phyloP scores from a whole-genome alignment of 805 yeast genomes.

The Candida verbasci region DNA sequence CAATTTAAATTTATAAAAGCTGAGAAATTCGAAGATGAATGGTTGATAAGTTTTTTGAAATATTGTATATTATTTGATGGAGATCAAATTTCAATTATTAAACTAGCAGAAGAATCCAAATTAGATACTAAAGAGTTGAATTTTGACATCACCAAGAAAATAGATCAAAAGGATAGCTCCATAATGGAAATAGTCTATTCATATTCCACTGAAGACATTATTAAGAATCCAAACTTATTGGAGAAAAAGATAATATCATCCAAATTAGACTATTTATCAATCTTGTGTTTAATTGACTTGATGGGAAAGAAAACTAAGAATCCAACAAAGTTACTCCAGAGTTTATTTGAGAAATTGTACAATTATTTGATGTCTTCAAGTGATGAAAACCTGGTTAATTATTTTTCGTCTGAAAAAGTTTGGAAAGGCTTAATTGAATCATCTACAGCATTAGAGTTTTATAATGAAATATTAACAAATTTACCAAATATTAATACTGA shows the following conservation, averaged over 20 bases:
- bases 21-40: slow-evolving; percentile 21
- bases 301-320: too few species aligned
- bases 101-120: slow-evolving; percentile 9
- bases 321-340: not conserved
- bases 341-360: slow-evolving; percentile 6
- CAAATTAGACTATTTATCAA: slow-evolving; percentile 42
- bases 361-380: slow-evolving; percentile 4
- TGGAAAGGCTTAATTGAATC: slow-evolving; percentile 5
- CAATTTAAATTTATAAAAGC: slow-evolving; percentile 56
- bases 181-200: slow-evolving; percentile 27
- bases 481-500: not conserved
- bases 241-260: slow-evolving; percentile 37
- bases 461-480: slow-evolving; percentile 5
- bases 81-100: slow-evolving; percentile 26
- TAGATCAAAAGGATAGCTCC: slow-evolving; percentile 16
- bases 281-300: slow-evolving; percentile 31
- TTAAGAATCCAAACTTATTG: not conserved
- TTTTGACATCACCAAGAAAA: not conserved
- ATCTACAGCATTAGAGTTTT: not conserved
- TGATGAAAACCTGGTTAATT: not conserved
- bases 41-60: slow-evolving; percentile 50
- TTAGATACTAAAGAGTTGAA: not conserved
- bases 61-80: slow-evolving; percentile 59
- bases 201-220: slow-evolving; percentile 9
- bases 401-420: slow-evolving; percentile 7